These are phyloP conservation scores for Paraurostyla sp. DNA, from an alignment of 73 alveolate genomes.

Conservation along the genomic window DNA sequence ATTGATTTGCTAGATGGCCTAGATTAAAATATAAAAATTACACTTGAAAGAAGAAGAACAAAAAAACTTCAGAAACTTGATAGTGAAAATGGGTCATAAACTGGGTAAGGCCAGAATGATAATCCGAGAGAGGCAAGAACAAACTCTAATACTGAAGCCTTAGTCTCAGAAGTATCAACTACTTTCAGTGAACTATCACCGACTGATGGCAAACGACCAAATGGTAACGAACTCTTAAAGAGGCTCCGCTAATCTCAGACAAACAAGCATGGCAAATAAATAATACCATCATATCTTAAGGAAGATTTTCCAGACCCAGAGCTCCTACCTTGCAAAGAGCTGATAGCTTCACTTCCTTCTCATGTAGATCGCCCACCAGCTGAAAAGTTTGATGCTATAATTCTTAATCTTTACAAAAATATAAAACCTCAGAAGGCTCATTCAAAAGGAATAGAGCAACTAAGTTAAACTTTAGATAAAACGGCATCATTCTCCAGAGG, in stretches of 20 bases:
- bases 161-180: slow-evolving; percentile 38
- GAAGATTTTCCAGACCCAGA: slow-evolving; percentile 67
- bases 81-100: background rate
- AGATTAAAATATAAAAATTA: background rate
- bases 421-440: background rate
- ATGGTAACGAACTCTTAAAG: background rate
- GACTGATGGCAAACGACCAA: background rate
- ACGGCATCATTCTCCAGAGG: background rate
- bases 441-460: background rate
- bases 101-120: too few species aligned
- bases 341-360: slow-evolving; percentile 55
- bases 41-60: background rate
- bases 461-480: background rate
- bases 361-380: slow-evolving; percentile 74
- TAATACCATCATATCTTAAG: slow-evolving; percentile 6
- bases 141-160: background rate
- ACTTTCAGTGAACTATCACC: slow-evolving; percentile 27
- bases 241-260: background rate
- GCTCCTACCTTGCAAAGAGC: slow-evolving; percentile 54
- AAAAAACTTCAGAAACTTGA: background rate
- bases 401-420: slow-evolving; percentile 7
- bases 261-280: slow-evolving; percentile 32
- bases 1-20: slow-evolving; percentile 33
- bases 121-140: background rate
- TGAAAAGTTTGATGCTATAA: slow-evolving; percentile 44